phyloP scores from a whole-genome alignment of 1,139 yeast genomes.

The Suhomyces bolitotheri region DNA sequence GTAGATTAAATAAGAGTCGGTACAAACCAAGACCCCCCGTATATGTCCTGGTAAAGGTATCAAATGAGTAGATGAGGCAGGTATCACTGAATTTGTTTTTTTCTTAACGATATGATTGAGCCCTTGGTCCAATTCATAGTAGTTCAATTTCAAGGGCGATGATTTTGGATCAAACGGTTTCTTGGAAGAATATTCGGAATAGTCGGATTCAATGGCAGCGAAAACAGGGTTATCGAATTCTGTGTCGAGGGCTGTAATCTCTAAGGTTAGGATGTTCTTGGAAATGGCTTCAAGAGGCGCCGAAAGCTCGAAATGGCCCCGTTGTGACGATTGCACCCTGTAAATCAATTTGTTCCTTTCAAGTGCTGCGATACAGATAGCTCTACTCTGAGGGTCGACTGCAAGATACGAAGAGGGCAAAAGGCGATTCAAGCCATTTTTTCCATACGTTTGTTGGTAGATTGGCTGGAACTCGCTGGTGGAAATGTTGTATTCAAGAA shows the following conservation, averaged over 20 bases:
- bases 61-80: slow-evolving; percentile 29
- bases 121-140: slow-evolving; percentile 84
- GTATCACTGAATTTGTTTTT: slow-evolving; percentile 39
- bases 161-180: slow-evolving; percentile 17
- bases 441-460: slow-evolving; percentile 67
- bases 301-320: slow-evolving; percentile 49
- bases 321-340: slow-evolving; percentile 40
- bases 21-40: slow-evolving; percentile 44
- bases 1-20: slow-evolving; percentile 31
- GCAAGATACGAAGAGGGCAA: slow-evolving; percentile 79
- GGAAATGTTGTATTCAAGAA: slow-evolving; percentile 51
- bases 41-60: slow-evolving; percentile 37
- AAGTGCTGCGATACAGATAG: slow-evolving; percentile 67
- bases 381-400: slow-evolving; percentile 72
- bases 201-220: slow-evolving; percentile 76
- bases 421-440: slow-evolving; percentile 72
- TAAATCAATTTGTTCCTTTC: slow-evolving; percentile 74
- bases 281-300: slow-evolving; percentile 75
- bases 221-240: slow-evolving; percentile 81
- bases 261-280: slow-evolving; percentile 54
- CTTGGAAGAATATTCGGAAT: slow-evolving; percentile 24
- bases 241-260: slow-evolving; percentile 63
- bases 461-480: slow-evolving; percentile 47
- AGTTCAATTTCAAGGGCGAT: slow-evolving; percentile 42
- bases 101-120: slow-evolving; percentile 66